phyloP scores from a whole-genome alignment of 1,284 basidiomycete genomes.

The Austroboletus novae-zelandiae region DNA sequence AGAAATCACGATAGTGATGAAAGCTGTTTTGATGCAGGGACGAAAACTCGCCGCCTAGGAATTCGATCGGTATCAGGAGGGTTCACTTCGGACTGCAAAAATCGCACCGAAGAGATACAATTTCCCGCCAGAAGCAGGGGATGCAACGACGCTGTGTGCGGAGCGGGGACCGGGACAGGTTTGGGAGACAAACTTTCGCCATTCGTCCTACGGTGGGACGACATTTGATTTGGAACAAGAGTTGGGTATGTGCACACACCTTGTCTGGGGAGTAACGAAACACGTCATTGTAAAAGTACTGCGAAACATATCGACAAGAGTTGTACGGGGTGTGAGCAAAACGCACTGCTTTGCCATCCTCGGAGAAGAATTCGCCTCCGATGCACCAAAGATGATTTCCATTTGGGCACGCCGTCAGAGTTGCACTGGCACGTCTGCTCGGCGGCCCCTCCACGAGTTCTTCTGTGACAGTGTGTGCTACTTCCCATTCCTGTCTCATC shows the following conservation, averaged over 20 bases:
- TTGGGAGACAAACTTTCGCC: slow-evolving; percentile 80
- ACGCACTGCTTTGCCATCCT: too few relatives aligned
- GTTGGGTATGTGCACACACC: slow-evolving; percentile 29
- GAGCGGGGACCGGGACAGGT: slow-evolving; percentile 83
- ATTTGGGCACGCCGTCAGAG: slow-evolving; percentile 73
- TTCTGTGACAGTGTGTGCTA: slow-evolving; percentile 70
- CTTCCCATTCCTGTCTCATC: slow-evolving; percentile 76
- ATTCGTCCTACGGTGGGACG: slow-evolving; percentile 44
- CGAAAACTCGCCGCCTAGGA: slow-evolving; percentile 78
- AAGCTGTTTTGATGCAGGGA: slow-evolving; percentile 85
- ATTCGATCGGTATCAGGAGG: too few relatives aligned
- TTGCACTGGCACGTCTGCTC: slow-evolving; percentile 77
- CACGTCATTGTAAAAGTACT: slow-evolving; percentile 81
- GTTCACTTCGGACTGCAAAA: too few relatives aligned
- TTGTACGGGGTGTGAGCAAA: too few relatives aligned
- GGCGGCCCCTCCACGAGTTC: slow-evolving; percentile 79
- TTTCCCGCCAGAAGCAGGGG: slow-evolving; percentile 76
- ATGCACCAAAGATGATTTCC: slow-evolving; percentile 82
- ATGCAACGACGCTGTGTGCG: slow-evolving; percentile 77
- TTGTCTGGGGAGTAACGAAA: slow-evolving; percentile 83
- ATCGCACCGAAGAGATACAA: slow-evolving; percentile 75
- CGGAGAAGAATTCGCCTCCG: slow-evolving; percentile 78
- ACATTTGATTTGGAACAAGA: background rate
- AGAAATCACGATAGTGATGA: slow-evolving; percentile 89
- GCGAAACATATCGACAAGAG: background rate